A percentile compares a stretch with the other conserved stretches of the same genome.
phyloP scores from a whole-genome alignment of 148 eudicot genomes.

The Rhododendron molle region DNA sequence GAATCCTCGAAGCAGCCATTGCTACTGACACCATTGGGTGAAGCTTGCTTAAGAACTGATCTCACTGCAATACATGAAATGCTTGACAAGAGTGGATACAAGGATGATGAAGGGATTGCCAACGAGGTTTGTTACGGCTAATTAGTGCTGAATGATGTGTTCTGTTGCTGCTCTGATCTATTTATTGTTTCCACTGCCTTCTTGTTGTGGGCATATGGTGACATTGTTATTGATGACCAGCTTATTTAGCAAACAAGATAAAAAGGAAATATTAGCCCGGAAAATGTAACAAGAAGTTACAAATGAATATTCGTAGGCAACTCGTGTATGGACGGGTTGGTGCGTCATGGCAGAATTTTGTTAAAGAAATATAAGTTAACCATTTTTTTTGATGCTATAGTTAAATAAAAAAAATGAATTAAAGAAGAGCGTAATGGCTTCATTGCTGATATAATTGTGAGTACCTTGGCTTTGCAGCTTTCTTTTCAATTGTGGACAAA shows the following conservation, averaged over 20 bases:
- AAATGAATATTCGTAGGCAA: background rate
- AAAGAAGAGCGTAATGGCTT: background rate
- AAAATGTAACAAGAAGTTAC: background rate
- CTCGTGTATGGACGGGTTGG: background rate
- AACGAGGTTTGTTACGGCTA: constrained; percentile 43
- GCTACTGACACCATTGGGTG: constrained; percentile 49
- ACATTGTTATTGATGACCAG: background rate
- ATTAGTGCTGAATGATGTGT: background rate
- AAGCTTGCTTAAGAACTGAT: constrained; percentile 70
- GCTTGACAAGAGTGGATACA: constrained; percentile 61
- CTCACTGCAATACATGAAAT: constrained; percentile 71
- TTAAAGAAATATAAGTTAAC: background rate
- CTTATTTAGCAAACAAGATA: background rate
- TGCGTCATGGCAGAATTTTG: background rate
- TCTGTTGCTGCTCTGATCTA: background rate
- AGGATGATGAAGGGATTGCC: constrained; percentile 67
- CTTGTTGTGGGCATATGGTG: background rate
- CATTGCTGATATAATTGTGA: constrained; percentile 3
- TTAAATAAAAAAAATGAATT: background rate
- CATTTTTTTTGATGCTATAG: background rate
- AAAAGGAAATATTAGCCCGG: background rate
- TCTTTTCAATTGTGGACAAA: constrained; percentile 78
- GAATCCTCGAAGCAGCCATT: constrained; percentile 26
- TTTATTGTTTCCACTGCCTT: background rate
- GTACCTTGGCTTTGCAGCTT: constrained; percentile 39